Base-by-base conservation (phyloP, 257 asterid genomes). In the Lantana camara region DNA sequence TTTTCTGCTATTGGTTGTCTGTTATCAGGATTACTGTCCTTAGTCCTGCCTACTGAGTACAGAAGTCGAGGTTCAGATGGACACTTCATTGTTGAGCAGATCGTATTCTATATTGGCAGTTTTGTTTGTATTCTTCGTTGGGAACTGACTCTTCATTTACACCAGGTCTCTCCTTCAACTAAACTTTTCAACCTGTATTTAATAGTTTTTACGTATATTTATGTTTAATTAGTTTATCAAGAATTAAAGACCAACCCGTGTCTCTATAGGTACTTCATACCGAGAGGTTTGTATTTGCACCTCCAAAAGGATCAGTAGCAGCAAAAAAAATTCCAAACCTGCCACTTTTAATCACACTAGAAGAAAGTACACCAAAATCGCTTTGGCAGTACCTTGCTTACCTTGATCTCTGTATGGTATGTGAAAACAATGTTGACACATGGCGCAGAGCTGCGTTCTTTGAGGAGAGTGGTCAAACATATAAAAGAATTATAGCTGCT, bases 241-340 rank as follows among this genome's bases (percentile, higher is more conserved):
- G 35, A 12, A 21, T 56, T 7, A 23, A 40, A n/a, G 45, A 47
- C 29, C 34, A 32, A n/a, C 38, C 3, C 63, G 48, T 67, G 71
- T 62, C 38, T 74, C 47, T 72, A 30, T 76, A 93, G 97, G 87
- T 93, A 47, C 75, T 90, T 21, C 94, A 87, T 46, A 84, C 97
- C 15, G 90, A 87, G 84, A 83, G 99, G 74, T 84, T 71, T 44
- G 71, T 74, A 57, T 90, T 93, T 84, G 96, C 99, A 21, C 97
- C 96, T 21, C 90, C 90, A 24, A 93, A 90, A 80, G 99, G 97
- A 75, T 90, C 99, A 70, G 97, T 96, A 27, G 99, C 97, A 14
- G 95, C 99, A 45, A 95, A 90, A 81, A 83, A 94, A 41, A 93
- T 87, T 73, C 99, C 99, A 59, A 93, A 91, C 24, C 95, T 85